Conservation (phyloP, 2,329 filamentous ascomycete species). For the Trichophyton mentagrophytes region DNA sequence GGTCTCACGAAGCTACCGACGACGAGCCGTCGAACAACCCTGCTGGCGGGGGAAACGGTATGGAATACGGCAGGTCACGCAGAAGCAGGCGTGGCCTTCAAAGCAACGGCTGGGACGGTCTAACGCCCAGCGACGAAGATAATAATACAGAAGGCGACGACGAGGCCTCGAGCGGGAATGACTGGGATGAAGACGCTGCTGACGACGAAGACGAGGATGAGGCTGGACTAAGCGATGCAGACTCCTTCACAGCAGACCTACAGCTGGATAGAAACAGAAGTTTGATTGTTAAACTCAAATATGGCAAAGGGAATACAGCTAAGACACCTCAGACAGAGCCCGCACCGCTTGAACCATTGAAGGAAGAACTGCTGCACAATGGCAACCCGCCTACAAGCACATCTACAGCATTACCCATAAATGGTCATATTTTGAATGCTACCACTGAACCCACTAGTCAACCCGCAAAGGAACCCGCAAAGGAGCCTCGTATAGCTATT, state of each 20-base stretch:
- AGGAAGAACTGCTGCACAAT: background rate
- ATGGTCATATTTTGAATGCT: background rate
- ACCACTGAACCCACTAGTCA: background rate
- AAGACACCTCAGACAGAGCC: background rate
- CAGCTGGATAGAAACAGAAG: conserved; percentile 47
- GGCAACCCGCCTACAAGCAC: background rate
- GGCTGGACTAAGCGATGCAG: conserved; percentile 33
- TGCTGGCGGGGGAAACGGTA: conserved; percentile 34
- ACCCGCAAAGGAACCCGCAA: background rate
- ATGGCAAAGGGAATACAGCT: background rate
- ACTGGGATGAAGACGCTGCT: conserved; percentile 62
- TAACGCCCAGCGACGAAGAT: conserved; percentile 24
- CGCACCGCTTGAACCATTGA: no score
- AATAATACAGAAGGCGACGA: conserved; percentile 51
- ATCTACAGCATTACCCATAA: background rate
- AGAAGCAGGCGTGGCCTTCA: conserved; percentile 17
- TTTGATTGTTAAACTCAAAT: conserved; percentile 60
- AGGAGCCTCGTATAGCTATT: background rate
- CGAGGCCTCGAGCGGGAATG: conserved; percentile 46
- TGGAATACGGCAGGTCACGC: conserved; percentile 30
- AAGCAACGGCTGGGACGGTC: background rate
- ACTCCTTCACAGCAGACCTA: conserved; percentile 19
- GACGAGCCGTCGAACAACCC: conserved; percentile 29
- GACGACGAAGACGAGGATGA: conserved; percentile 35
- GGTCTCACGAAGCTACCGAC: conserved; percentile 34